Evolutionary conservation across 352 stramenopile species (phyloP).

Genomic region (Globisporangium splendens): DNA sequence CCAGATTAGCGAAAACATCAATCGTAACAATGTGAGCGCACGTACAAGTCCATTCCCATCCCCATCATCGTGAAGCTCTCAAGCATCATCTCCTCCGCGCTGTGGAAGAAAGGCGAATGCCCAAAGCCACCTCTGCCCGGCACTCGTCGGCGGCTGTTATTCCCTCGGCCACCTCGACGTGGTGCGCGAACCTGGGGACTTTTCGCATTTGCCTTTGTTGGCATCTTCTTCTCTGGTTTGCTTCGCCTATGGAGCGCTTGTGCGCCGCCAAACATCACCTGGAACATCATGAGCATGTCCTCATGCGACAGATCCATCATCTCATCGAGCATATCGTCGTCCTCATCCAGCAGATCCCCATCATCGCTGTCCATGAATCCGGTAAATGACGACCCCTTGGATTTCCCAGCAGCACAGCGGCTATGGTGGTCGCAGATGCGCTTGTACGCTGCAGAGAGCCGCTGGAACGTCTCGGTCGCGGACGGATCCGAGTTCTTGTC

Average conservation of each 20-base stretch:
- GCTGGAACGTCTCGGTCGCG: constrained; percentile 68
- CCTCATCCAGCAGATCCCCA: constrained; percentile 28
- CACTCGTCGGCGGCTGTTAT: neutral
- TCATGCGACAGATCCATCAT: constrained; percentile 49
- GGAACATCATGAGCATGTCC: constrained; percentile 76
- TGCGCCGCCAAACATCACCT: constrained; percentile 55
- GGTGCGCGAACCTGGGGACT: constrained; percentile 9
- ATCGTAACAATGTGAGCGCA: neutral
- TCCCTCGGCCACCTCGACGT: constrained; percentile 6
- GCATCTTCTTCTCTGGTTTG: neutral
- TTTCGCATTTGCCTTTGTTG: neutral
- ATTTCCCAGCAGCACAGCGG: constrained; percentile 3
- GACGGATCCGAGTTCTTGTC: constrained; percentile 64
- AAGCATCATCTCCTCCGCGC: constrained; percentile 13
- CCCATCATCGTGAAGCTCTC: constrained; percentile 19
- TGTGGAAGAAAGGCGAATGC: constrained; percentile 5
- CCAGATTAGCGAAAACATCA: neutral
- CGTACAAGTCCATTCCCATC: constrained; percentile 21
- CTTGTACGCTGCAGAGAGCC: constrained; percentile 69
- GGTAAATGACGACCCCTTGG: neutral
- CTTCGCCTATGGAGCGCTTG: constrained; percentile 10
- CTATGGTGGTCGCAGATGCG: constrained; percentile 50
- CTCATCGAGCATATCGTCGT: constrained; percentile 24
- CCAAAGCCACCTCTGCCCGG: constrained; percentile 1
- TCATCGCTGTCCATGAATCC: constrained; percentile 15